A percentile compares a stretch with the other conserved stretches of the same genome.
Conservation (phyloP, 2,329 filamentous ascomycete species). For the Alternaria triticimaculans region DNA sequence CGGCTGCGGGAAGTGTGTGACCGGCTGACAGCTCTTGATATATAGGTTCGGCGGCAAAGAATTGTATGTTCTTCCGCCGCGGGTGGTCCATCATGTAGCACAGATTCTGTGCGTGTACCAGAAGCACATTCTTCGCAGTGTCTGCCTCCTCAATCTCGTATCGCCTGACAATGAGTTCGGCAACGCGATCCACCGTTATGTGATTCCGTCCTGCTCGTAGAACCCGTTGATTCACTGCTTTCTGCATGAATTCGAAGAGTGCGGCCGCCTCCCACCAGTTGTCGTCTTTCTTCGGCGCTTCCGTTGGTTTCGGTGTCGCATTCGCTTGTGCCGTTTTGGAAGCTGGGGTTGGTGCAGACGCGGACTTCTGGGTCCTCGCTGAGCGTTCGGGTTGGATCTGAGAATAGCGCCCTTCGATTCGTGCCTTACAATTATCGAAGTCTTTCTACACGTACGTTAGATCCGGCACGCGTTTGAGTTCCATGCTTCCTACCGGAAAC, state of each 20-base stretch:
- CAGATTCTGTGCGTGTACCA: constrained; percentile 47
- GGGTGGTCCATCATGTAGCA: constrained; percentile 49
- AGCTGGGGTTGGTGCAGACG: constrained; percentile 7
- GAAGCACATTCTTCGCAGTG: constrained; percentile 40
- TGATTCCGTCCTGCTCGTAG: constrained; percentile 38
- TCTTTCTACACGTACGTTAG: constrained; percentile 31
- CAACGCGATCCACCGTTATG: constrained; percentile 42
- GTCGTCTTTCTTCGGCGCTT: constrained; percentile 45
- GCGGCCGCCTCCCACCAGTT: constrained; percentile 50
- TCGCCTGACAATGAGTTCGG: constrained; percentile 42
- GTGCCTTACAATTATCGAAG: constrained; percentile 40
- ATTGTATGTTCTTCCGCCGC: constrained; percentile 35
- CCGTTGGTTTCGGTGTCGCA: constrained; percentile 9
- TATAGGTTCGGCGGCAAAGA: constrained; percentile 42
- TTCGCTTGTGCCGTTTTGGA: constrained; percentile 7
- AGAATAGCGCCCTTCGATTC: constrained; percentile 36
- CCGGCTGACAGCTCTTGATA: constrained; percentile 39
- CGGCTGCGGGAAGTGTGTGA: constrained; percentile 37
- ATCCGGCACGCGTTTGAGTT: background rate
- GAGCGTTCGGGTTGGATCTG: constrained; percentile 18
- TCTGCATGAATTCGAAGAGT: constrained; percentile 51
- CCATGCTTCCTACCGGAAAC: constrained; percentile 41
- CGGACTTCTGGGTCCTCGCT: constrained; percentile 14
- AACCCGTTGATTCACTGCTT: constrained; percentile 42
- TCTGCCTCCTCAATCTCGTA: constrained; percentile 47